Conservation (phyloP, 73 alveolate genomes). For the Paramecium bursaria region DNA sequence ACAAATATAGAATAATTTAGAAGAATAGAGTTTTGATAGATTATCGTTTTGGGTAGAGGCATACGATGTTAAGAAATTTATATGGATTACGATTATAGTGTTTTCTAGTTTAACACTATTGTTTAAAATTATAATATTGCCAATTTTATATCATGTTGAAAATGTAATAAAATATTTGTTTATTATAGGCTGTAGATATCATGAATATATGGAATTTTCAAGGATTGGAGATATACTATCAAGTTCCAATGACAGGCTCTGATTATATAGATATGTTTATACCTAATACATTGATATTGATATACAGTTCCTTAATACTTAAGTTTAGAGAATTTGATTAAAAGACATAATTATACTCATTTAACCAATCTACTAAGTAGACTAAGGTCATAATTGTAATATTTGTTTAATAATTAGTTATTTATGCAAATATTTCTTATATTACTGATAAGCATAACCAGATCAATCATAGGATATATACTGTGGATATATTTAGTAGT, state of each 20-base stretch:
- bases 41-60: constrained; percentile 14
- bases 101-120: constrained; percentile 4
- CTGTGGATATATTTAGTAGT: constrained; percentile 31
- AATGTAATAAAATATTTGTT: background rate
- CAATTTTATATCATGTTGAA: constrained; percentile 19
- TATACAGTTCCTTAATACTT: background rate
- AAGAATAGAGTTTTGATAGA: background rate
- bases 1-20: background rate
- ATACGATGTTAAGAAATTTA: background rate
- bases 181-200: background rate
- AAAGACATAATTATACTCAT: constrained; percentile 14
- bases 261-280: background rate
- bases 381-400: constrained; percentile 22
- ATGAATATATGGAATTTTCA: constrained; percentile 20
- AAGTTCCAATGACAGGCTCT: background rate
- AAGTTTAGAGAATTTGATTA: background rate
- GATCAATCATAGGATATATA: background rate
- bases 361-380: background rate
- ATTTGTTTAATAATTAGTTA: background rate
- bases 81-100: background rate
- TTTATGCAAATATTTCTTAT: constrained; percentile 1
- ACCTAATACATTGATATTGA: constrained; percentile 9
- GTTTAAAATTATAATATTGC: background rate
- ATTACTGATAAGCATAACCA: background rate
- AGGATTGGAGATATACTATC: constrained; percentile 25